A percentile compares a stretch with the other conserved stretches of the same genome.
These are phyloP conservation scores for Rhodotorula kratochvilovae DNA, from an alignment of 768 basidiomycete species.

Conservation along the genomic window DNA sequence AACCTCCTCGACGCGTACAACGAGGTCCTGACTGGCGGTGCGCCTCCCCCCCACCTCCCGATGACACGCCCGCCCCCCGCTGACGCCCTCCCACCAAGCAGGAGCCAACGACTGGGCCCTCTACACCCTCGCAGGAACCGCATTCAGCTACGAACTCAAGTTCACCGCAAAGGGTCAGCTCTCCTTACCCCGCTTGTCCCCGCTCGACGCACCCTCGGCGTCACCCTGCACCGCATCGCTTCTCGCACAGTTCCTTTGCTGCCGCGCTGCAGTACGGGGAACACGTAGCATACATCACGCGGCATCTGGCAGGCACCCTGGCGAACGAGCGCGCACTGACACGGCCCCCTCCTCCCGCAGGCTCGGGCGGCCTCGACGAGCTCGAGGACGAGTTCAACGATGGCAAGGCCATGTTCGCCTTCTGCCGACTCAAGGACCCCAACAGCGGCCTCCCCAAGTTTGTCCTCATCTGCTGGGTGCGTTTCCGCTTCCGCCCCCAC, in stretches of 20 bases:
- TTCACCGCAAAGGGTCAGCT: constrained; percentile 2
- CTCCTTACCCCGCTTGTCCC: background rate
- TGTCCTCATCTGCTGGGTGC: constrained; percentile 83
- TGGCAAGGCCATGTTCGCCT: constrained; percentile 59
- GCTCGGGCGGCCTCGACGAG: constrained; percentile 82
- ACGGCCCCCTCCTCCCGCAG: constrained; percentile 49
- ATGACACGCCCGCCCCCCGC: background rate
- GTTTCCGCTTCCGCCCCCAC: constrained; percentile 2
- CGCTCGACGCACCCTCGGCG: background rate
- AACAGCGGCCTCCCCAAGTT: constrained; percentile 77
- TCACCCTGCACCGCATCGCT: background rate
- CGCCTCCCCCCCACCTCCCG: background rate
- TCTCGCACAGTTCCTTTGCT: too few relatives aligned
- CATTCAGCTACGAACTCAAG: constrained; percentile 20
- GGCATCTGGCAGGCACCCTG: too few relatives aligned
- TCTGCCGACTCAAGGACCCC: constrained; percentile 34
- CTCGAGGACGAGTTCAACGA: constrained; percentile 92
- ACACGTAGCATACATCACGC: too few relatives aligned
- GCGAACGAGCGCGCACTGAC: too few relatives aligned
- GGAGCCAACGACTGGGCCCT: constrained; percentile 29
- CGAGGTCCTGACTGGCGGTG: constrained; percentile 8
- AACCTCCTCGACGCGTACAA: constrained; percentile 11
- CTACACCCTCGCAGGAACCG: constrained; percentile 30
- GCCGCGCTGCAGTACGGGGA: too few relatives aligned
- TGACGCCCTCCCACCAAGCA: background rate